phyloP scores from a whole-genome alignment of 1,284 basidiomycete genomes.

The Afroboletus lepidellus region DNA sequence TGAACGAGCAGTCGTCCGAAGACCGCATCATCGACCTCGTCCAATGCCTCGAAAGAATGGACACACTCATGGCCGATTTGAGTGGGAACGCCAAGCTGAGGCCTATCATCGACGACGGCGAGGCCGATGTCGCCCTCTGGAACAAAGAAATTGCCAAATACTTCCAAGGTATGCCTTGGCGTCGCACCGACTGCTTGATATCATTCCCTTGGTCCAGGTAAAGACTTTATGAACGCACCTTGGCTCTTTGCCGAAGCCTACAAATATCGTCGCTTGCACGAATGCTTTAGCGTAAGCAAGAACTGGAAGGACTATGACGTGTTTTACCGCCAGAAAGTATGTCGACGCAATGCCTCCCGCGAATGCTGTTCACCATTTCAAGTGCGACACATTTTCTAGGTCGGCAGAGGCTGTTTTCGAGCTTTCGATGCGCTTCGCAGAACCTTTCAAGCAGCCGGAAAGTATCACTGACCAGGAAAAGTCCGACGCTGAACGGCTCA shows the following conservation, averaged over 20 bases:
- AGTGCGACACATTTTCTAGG: conserved; percentile 96
- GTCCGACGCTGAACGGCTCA: conserved; percentile 77
- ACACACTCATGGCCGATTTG: conserved; percentile 77
- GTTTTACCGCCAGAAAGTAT: conserved; percentile 87
- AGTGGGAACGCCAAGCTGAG: conserved; percentile 78
- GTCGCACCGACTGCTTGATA: background rate
- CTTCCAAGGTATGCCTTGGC: conserved; percentile 68
- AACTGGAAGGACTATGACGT: conserved; percentile 90
- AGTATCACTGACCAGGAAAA: conserved; percentile 57
- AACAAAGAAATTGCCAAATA: conserved; percentile 95
- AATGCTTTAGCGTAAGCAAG: conserved; percentile 93
- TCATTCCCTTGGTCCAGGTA: conserved; percentile 47
- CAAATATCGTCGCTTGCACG: conserved; percentile 94
- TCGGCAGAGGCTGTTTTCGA: conserved; percentile 94
- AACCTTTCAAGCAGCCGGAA: conserved; percentile 71
- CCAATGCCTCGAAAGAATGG: conserved; percentile 86
- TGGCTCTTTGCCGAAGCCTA: conserved; percentile 98
- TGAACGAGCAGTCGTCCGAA: conserved; percentile 86
- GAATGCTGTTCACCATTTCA: conserved; percentile 14
- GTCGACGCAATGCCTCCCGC: conserved; percentile 1
- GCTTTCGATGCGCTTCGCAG: conserved; percentile 88
- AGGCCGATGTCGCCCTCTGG: conserved; percentile 94
- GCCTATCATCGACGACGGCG: conserved; percentile 89
- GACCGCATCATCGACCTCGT: conserved; percentile 86
- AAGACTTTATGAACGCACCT: conserved; percentile 95